These are phyloP conservation scores for Xylaria telfairii DNA, from an alignment of 495 filamentous ascomycete genomes.

Conservation along the genomic window DNA sequence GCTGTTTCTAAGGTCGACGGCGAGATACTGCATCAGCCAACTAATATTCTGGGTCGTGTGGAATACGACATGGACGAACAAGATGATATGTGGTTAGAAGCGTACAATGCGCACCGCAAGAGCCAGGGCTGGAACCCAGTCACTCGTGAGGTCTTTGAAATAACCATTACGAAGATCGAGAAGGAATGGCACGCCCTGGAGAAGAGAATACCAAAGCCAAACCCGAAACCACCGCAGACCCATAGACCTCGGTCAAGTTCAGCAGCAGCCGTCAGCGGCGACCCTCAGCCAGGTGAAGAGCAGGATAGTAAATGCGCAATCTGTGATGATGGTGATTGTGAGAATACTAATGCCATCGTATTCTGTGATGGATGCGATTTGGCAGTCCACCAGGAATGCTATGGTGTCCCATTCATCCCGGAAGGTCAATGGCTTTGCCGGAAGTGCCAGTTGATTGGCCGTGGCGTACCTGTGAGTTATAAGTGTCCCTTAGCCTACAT, in stretches of 20 bases:
- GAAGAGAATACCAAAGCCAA: slow-evolving; percentile 93
- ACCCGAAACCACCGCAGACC: slow-evolving; percentile 92
- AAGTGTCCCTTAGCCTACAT: slow-evolving; percentile 22
- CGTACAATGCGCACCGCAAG: slow-evolving; percentile 77
- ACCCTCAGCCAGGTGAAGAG: slow-evolving; percentile 85
- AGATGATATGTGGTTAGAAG: slow-evolving; percentile 93
- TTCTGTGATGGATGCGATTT: slow-evolving; percentile 99
- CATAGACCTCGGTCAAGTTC: slow-evolving; percentile 90
- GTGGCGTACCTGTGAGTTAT: slow-evolving; percentile 76
- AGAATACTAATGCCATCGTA: slow-evolving; percentile 99
- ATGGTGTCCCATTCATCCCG: slow-evolving; percentile 97
- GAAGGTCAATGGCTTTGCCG: slow-evolving; percentile 98
- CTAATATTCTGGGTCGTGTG: slow-evolving; percentile 70
- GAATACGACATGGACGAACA: slow-evolving; percentile 99
- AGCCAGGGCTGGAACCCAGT: slow-evolving; percentile 76
- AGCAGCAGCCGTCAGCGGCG: slow-evolving; percentile 89
- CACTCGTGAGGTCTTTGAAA: slow-evolving; percentile 91
- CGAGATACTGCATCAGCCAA: slow-evolving; percentile 52
- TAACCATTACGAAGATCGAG: slow-evolving; percentile 97
- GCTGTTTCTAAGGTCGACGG: slow-evolving; percentile 65
- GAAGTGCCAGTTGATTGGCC: slow-evolving; percentile 93
- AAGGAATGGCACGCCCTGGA: slow-evolving; percentile 98
- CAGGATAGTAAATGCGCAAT: slow-evolving; percentile 98
- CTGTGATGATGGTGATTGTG: slow-evolving; percentile 97
- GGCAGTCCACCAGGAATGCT: slow-evolving; percentile 98